These are phyloP conservation scores for Pinus taeda DNA, from an alignment of 75 land plant species.

Conservation along the genomic window DNA sequence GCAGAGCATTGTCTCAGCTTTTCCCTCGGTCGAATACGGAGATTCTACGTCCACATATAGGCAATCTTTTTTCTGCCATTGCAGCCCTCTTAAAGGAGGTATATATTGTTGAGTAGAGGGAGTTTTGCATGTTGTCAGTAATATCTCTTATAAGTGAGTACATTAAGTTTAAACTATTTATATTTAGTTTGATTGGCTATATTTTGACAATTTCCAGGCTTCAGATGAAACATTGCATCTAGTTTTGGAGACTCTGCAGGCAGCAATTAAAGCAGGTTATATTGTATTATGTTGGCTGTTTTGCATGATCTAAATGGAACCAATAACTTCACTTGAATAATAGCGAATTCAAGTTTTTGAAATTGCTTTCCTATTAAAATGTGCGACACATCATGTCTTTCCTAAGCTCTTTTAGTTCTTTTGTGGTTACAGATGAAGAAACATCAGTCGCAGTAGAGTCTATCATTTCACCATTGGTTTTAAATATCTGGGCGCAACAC, in stretches of 20 bases:
- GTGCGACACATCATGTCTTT: background rate
- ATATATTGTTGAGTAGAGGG: background rate
- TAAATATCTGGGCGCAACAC: slow-evolving; percentile 77
- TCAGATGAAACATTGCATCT: slow-evolving; percentile 96
- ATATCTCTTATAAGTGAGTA: background rate
- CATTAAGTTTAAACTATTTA: background rate
- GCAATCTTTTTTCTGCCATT: slow-evolving; percentile 57
- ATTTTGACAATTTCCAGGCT: slow-evolving; percentile 48
- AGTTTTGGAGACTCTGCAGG: slow-evolving; percentile 86
- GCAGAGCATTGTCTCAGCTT: slow-evolving; percentile 76
- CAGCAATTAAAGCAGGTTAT: slow-evolving; percentile 76
- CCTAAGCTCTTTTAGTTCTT: background rate
- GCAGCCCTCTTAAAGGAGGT: slow-evolving; percentile 73
- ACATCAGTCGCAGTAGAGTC: slow-evolving; percentile 58
- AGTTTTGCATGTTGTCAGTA: background rate
- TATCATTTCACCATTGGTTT: slow-evolving; percentile 79
- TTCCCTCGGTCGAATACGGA: slow-evolving; percentile 47
- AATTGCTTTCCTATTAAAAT: background rate
- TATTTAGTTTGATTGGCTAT: background rate
- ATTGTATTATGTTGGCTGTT: background rate
- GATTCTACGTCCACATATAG: slow-evolving; percentile 50
- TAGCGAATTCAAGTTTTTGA: background rate
- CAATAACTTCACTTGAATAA: background rate
- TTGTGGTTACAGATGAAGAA: slow-evolving; percentile 50
- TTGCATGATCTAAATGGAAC: background rate